Conservation (phyloP, 225 moss, liverwort and hornwort genomes). For the Physcomitrellopsis africana region DNA sequence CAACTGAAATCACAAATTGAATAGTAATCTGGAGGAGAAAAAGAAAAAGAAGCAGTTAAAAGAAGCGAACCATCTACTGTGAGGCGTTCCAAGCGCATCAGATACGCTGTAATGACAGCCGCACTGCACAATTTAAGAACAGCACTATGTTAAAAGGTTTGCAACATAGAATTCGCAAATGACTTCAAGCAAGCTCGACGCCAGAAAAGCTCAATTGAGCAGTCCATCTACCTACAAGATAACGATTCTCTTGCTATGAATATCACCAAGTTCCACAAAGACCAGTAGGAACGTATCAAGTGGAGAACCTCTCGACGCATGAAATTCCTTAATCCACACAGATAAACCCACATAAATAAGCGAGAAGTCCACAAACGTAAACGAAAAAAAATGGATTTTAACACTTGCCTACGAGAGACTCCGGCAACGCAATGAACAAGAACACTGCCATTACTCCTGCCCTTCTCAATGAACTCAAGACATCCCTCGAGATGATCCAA, state of each 20-base stretch:
- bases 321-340: not conserved
- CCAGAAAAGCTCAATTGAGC: not conserved
- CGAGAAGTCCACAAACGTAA: conserved; percentile 5
- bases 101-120: conserved; percentile 61
- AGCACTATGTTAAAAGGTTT: conserved; percentile 23
- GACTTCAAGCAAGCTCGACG: not conserved
- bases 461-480: conserved; percentile 77
- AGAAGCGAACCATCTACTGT: conserved; percentile 59
- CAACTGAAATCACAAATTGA: not conserved
- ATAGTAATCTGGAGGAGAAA: not conserved
- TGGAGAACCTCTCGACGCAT: not conserved
- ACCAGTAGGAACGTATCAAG: not conserved
- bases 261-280: not conserved
- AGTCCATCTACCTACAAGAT: not conserved
- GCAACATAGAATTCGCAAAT: not conserved
- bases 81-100: conserved; percentile 60
- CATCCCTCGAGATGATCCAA: conserved; percentile 87
- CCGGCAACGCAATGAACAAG: conserved; percentile 97
- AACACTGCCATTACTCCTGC: conserved; percentile 69
- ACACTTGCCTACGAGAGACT: conserved; percentile 83
- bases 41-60: not conserved
- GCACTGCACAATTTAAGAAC: conserved; percentile 62
- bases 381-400: not conserved
- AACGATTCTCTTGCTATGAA: not conserved
- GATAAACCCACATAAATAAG: not conserved